A percentile compares a stretch with the other conserved stretches of the same genome.
phyloP scores from a whole-genome alignment of 257 asterid genomes.

The Ligustrum vulgare region DNA sequence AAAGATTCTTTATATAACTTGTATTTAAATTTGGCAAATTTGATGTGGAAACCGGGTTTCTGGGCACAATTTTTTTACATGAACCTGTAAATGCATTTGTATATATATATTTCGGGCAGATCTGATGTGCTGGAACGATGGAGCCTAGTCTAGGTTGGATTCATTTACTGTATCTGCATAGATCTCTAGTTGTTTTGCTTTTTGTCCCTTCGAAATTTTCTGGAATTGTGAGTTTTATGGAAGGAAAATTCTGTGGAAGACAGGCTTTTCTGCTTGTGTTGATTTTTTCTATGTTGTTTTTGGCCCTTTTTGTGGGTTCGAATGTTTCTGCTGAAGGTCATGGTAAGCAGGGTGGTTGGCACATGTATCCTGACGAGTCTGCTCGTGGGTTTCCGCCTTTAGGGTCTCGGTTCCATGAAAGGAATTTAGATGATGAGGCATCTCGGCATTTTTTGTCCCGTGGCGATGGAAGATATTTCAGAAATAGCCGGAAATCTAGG shows the following conservation, averaged over 20 bases:
- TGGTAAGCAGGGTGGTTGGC: slow-evolving; percentile 95
- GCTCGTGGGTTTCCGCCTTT: slow-evolving; percentile 62
- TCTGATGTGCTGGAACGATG: slow-evolving; percentile 35
- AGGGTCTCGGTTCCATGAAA: slow-evolving; percentile 67
- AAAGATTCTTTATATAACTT: slow-evolving; percentile 16
- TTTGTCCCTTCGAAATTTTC: slow-evolving; percentile 1
- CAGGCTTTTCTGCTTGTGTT: slow-evolving; percentile 25
- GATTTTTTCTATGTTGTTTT: slow-evolving; percentile 25
- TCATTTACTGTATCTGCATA: slow-evolving; percentile 7
- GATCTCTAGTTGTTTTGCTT: slow-evolving; percentile 33
- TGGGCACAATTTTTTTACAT: slow-evolving; percentile 3
- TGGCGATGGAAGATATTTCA: slow-evolving; percentile 58
- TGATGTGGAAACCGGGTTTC: slow-evolving; percentile 17
- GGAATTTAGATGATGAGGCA: slow-evolving; percentile 64
- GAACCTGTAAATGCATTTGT: not conserved
- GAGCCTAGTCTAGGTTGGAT: slow-evolving; percentile 13
- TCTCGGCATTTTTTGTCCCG: slow-evolving; percentile 56
- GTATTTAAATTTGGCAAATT: slow-evolving; percentile 1
- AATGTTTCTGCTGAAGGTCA: slow-evolving; percentile 74
- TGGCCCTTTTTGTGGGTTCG: slow-evolving; percentile 31
- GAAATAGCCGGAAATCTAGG: slow-evolving; percentile 67
- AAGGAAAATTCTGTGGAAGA: slow-evolving; percentile 9
- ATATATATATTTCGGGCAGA: slow-evolving; percentile 36
- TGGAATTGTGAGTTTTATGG: not conserved
- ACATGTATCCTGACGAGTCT: slow-evolving; percentile 65